Base-by-base conservation (phyloP, 2,329 filamentous ascomycete genomes). In the Hirsutella rhossiliensis region DNA sequence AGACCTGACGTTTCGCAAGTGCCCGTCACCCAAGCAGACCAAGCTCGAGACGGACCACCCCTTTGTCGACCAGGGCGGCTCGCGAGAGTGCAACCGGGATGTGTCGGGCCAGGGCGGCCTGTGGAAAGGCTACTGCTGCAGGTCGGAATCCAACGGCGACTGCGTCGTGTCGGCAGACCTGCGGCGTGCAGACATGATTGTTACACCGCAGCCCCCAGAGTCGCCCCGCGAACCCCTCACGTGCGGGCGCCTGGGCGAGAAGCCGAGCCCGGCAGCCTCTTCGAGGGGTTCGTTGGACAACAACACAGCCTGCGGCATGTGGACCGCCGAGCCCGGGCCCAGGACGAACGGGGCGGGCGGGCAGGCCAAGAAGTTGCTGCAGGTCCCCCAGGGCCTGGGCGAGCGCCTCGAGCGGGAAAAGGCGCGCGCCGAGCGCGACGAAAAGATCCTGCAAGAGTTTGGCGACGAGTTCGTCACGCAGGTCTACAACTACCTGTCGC, bases 401-500 rank as follows among this genome's bases (percentile, higher is more conserved):
- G 72, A 75, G 49, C 66, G 68, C 17, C 58, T 76, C 15, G 64
- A 62, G 46, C 63, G 66, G 45, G 72, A 75, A 50, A 73, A 73
- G 56, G 67, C 61, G 6, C 62, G 64, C 12, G 68, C 65, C 15
- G 72, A 77, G 52, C 62, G 63, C 2, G 66, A 76, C 49, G 72
- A 74, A 42, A 71, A 72, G 53, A 75, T 80, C 47, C 58, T 65
- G 4, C 62, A 64, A 43, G 88, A 95, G 61, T 94, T 92, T 55
- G 72, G 82, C 48, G 87, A 95, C 59, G 71, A 71, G 4, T 95
- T 96, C 59, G 79, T 96, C 45, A 95, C 89, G 0, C 90, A 97
- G 62, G 89, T 97, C 8, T 97, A 94, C 72, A 96, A 97, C 62
- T 97, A 97, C 62, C 73, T 97, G 15, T 94, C 87, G 0, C 74